These are phyloP conservation scores for Trichoderma gracile DNA, from an alignment of 2,329 filamentous ascomycete genomes.

Conservation along the genomic window DNA sequence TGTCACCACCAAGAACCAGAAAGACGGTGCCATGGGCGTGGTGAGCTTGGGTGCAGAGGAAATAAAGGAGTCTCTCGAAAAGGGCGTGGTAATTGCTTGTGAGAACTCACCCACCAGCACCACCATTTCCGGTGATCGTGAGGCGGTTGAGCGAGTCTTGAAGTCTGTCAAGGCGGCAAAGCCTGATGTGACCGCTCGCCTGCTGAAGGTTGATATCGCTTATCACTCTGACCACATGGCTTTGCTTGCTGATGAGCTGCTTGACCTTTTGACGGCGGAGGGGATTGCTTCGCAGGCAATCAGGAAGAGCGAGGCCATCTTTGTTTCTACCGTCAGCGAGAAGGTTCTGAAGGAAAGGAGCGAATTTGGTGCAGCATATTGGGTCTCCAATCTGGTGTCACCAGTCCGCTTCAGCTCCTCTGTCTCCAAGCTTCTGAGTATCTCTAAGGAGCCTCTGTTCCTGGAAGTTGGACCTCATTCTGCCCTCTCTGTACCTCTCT, in stretches of 20 bases:
- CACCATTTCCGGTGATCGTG: slow-evolving; percentile 41
- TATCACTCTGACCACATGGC: slow-evolving; percentile 39
- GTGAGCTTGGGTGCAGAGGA: slow-evolving; percentile 35
- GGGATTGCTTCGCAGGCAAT: background rate
- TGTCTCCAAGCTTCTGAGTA: slow-evolving; percentile 21
- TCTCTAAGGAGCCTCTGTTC: slow-evolving; percentile 23
- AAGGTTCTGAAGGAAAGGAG: slow-evolving; percentile 10
- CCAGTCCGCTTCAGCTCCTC: slow-evolving; percentile 28
- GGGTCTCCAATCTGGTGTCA: slow-evolving; percentile 25
- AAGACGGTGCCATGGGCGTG: slow-evolving; percentile 38
- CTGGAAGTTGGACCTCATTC: slow-evolving; percentile 36
- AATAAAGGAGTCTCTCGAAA: slow-evolving; percentile 28
- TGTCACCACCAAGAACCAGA: slow-evolving; percentile 5
- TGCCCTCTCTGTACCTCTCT: slow-evolving; percentile 33
- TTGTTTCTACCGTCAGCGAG: slow-evolving; percentile 23
- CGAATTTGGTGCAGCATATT: slow-evolving; percentile 19
- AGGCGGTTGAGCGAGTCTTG: slow-evolving; percentile 29
- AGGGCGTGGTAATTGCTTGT: slow-evolving; percentile 27
- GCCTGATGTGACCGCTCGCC: slow-evolving; percentile 33
- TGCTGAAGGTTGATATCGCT: slow-evolving; percentile 32
- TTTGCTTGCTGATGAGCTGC: slow-evolving; percentile 7
- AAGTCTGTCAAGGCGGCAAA: slow-evolving; percentile 39
- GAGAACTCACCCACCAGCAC: slow-evolving; percentile 51
- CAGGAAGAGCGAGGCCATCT: background rate
- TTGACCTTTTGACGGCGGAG: slow-evolving; percentile 8